Percentiles rank a stretch among this genome's conserved stretches.
These are phyloP conservation scores for Nicotiana benthamiana DNA, from an alignment of 257 asterid genomes.

Conservation along the genomic window DNA sequence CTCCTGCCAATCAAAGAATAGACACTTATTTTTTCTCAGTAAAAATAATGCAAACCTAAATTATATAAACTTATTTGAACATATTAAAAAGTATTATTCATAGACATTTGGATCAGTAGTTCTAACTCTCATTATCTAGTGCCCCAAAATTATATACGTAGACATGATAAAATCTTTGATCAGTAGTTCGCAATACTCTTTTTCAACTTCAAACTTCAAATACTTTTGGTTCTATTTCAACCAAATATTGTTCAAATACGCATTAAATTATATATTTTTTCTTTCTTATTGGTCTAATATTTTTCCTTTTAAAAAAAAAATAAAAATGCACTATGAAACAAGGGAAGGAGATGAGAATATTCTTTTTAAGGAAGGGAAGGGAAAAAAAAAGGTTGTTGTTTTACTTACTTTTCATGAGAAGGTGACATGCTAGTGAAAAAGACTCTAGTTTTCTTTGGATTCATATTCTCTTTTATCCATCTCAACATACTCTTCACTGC, in stretches of 20 bases:
- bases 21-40: not conserved
- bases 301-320: not conserved
- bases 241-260: not conserved
- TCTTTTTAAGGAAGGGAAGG: not conserved
- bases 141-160: too few relatives aligned
- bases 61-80: too few relatives aligned
- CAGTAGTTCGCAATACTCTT: too few relatives aligned
- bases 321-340: not conserved
- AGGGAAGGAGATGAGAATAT: not conserved
- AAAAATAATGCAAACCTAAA: not conserved
- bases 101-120: too few relatives aligned
- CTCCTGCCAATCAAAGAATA: not conserved
- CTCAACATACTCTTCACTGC: slow-evolving; percentile 43
- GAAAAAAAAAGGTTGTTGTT: not conserved
- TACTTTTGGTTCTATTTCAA: not conserved
- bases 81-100: too few relatives aligned
- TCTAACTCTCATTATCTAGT: too few relatives aligned
- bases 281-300: not conserved
- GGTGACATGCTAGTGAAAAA: slow-evolving; percentile 73
- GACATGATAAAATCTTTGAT: too few relatives aligned
- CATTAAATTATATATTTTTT: not conserved
- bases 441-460: slow-evolving; percentile 5
- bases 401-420: slow-evolving; percentile 48
- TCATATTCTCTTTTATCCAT: slow-evolving; percentile 56
- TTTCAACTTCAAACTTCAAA: not conserved